These are phyloP conservation scores for Aspergillus melleus DNA, from an alignment of 2,329 filamentous ascomycete species.

Conservation along the genomic window DNA sequence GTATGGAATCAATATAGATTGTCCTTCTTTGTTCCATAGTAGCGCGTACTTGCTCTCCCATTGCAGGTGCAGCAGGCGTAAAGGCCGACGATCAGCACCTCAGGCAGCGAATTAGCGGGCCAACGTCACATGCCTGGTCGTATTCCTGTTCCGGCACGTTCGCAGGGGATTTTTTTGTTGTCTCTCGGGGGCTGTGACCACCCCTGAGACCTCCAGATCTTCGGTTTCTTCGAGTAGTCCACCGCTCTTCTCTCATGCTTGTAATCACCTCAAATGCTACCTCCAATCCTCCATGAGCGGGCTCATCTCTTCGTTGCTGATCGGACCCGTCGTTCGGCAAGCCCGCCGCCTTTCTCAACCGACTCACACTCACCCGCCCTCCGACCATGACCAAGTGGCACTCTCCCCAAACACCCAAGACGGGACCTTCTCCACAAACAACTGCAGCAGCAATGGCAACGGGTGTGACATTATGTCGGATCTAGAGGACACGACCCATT, in stretches of 20 bases:
- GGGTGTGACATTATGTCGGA: constrained; percentile 10
- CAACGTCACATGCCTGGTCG: constrained; percentile 16
- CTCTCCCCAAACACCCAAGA: constrained; percentile 23
- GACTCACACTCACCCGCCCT: constrained; percentile 21
- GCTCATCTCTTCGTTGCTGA: constrained; percentile 44
- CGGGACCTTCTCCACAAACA: constrained; percentile 20
- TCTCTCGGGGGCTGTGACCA: background rate
- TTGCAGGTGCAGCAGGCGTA: too few relatives aligned
- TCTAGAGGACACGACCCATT: constrained; percentile 12
- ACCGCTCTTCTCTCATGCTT: constrained; percentile 1
- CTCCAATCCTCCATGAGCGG: constrained; percentile 43
- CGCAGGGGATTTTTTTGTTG: background rate
- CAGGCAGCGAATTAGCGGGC: constrained; percentile 19
- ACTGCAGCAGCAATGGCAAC: constrained; percentile 12
- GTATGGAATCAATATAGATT: too few relatives aligned
- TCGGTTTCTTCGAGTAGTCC: background rate
- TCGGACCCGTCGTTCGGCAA: constrained; percentile 46
- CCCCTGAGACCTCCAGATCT: background rate
- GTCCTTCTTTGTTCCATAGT: too few relatives aligned
- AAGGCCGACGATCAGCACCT: background rate
- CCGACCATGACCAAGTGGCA: constrained; percentile 23
- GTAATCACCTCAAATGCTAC: constrained; percentile 14
- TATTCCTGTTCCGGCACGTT: constrained; percentile 13
- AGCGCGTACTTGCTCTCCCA: too few relatives aligned
- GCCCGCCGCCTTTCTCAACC: constrained; percentile 40